Evolutionary conservation across 495 filamentous ascomycete species (phyloP).

Genomic region (Penicillium salamii): DNA sequence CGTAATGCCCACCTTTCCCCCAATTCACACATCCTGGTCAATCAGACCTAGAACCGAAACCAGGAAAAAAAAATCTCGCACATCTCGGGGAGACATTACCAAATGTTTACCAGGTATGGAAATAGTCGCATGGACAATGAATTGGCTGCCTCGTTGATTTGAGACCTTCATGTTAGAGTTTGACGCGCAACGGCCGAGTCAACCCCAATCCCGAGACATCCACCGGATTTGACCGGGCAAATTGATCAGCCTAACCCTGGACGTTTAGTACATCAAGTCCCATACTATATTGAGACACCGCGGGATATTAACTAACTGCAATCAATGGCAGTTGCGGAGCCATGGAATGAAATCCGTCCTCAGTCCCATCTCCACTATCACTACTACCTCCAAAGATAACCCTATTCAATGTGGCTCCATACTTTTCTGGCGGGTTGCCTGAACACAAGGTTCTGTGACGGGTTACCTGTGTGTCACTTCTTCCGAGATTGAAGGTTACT

Average conservation of each 20-base stretch:
- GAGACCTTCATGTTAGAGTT: conserved; percentile 1
- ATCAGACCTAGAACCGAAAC: not conserved
- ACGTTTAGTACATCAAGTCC: not conserved
- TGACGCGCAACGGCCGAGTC: conserved; percentile 1
- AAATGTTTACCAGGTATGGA: not conserved
- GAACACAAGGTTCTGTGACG: conserved; percentile 21
- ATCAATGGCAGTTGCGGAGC: too few relatives aligned
- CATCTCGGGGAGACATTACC: conserved; percentile 1
- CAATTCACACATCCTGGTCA: not conserved
- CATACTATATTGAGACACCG: not conserved
- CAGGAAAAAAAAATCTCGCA: too few relatives aligned
- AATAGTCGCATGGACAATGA: not conserved
- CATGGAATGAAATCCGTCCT: not conserved
- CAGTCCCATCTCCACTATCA: not conserved
- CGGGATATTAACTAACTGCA: not conserved
- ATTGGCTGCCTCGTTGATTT: not conserved
- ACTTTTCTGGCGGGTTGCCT: not conserved
- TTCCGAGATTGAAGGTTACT: conserved; percentile 21
- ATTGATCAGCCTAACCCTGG: not conserved
- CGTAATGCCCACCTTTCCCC: not conserved
- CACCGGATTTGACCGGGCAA: conserved; percentile 3
- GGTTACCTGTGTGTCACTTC: conserved; percentile 20
- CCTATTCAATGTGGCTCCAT: too few relatives aligned
- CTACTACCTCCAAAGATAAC: too few relatives aligned
- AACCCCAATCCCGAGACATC: conserved; percentile 7